Evolutionary conservation across 805 yeast genomes (phyloP).

Genomic region (Kluyveromyces siamensis): DNA sequence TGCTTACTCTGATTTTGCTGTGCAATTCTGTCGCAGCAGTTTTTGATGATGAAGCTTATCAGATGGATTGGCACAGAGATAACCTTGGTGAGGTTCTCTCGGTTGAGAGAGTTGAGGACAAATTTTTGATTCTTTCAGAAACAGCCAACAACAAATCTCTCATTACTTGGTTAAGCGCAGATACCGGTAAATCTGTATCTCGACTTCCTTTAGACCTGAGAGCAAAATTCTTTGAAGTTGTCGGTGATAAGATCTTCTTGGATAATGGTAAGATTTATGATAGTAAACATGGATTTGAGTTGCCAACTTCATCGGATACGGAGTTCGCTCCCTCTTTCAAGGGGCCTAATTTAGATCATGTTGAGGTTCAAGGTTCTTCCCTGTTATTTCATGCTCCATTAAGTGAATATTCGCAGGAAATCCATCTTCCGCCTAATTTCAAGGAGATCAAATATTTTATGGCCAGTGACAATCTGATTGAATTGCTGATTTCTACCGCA

Average conservation of each 20-base stretch:
- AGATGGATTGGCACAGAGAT: constrained; percentile 44
- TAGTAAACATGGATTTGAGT: constrained; percentile 8
- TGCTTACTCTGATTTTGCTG: not conserved
- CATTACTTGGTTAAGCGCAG: constrained; percentile 30
- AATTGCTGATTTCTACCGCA: constrained; percentile 9
- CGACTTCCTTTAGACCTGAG: constrained; percentile 20
- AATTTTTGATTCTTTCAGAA: constrained; percentile 22
- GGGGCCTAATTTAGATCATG: constrained; percentile 3
- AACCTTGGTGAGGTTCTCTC: constrained; percentile 35
- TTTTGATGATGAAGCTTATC: constrained; percentile 44
- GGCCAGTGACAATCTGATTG: constrained; percentile 11
- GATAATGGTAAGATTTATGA: constrained; percentile 11
- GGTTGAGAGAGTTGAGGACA: constrained; percentile 11
- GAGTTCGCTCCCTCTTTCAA: not conserved
- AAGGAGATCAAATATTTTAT: constrained; percentile 10
- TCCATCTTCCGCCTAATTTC: constrained; percentile 12
- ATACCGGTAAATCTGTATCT: constrained; percentile 28
- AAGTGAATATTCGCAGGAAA: not conserved
- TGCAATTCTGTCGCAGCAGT: constrained; percentile 20
- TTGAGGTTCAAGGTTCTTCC: not conserved
- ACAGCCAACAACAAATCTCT: constrained; percentile 12
- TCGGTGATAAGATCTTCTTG: constrained; percentile 1
- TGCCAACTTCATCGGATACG: not conserved
- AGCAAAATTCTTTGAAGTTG: constrained; percentile 10
- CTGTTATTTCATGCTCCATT: not conserved